A percentile compares a stretch with the other conserved stretches of the same genome.
Conservation (phyloP, 352 stramenopile genomes). For the Phytopythium litorale region DNA sequence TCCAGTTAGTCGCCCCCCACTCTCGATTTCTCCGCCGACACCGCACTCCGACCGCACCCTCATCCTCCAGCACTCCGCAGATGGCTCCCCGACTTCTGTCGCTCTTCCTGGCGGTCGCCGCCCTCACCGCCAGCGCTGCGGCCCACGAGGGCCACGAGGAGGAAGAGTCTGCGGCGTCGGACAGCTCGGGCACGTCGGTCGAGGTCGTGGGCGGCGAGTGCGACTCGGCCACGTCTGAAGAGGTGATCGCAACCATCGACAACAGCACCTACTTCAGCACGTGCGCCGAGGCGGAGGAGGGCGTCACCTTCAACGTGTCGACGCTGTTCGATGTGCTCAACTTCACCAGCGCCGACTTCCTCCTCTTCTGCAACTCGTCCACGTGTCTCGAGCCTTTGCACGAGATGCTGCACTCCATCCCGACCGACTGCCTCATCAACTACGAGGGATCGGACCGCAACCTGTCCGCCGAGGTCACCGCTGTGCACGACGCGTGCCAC, state of each 20-base stretch:
- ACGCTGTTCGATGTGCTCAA: constrained; percentile 43
- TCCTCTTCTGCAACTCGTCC: constrained; percentile 51
- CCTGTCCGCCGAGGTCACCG: constrained; percentile 29
- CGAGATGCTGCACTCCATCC: constrained; percentile 30
- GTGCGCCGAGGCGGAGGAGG: constrained; percentile 33
- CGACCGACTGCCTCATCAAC: constrained; percentile 37
- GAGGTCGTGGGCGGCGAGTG: background rate
- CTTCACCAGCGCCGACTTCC: constrained; percentile 38
- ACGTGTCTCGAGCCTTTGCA: constrained; percentile 55
- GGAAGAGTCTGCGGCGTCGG: background rate
- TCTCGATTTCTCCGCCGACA: background rate
- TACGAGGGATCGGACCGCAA: constrained; percentile 39
- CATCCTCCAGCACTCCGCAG: background rate
- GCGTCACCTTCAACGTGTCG: constrained; percentile 43
- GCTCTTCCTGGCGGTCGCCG: background rate
- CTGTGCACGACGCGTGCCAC: constrained; percentile 29
- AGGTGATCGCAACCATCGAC: constrained; percentile 27
- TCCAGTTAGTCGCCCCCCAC: background rate
- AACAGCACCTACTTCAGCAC: constrained; percentile 52
- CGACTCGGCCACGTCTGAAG: background rate
- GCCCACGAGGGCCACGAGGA: background rate
- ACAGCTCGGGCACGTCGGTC: background rate
- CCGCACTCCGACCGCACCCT: background rate
- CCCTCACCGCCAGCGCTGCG: background rate
- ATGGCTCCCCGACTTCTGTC: background rate